Percentiles rank a stretch among this genome's conserved stretches.
Conservation (phyloP, 73 alveolate genomes). For the Breviolum minutum region DNA sequence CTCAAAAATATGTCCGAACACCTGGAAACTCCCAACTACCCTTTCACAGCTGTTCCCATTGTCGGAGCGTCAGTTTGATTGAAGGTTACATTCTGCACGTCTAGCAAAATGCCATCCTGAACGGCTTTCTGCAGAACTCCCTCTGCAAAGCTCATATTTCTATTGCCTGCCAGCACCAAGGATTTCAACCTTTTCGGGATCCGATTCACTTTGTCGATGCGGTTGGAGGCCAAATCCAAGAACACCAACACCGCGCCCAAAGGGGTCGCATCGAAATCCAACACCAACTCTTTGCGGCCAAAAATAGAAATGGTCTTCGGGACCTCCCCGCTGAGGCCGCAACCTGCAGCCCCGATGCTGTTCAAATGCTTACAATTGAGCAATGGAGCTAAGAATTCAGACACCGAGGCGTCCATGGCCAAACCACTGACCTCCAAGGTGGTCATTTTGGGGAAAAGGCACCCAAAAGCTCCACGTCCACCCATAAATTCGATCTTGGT, state of each 20-base stretch:
- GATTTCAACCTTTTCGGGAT: neutral
- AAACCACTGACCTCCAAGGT: neutral
- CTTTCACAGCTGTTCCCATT: no score
- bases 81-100: slow-evolving; percentile 1
- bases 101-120: neutral
- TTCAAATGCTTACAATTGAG: neutral
- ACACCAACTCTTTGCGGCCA: no score
- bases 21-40: no score
- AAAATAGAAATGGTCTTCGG: no score
- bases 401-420: neutral
- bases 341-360: neutral
- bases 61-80: neutral
- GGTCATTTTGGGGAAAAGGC: neutral
- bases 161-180: neutral
- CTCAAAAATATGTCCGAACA: no score
- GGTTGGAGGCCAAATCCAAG: neutral
- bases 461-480: neutral
- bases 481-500: neutral
- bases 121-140: neutral
- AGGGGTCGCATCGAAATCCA: no score
- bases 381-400: neutral
- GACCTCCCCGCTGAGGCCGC: neutral
- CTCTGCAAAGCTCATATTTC: neutral
- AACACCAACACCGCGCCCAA: neutral
- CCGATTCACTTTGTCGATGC: neutral